Evolutionary conservation across 768 basidiomycete species (phyloP).

Genomic region (Suillus subaureus): DNA sequence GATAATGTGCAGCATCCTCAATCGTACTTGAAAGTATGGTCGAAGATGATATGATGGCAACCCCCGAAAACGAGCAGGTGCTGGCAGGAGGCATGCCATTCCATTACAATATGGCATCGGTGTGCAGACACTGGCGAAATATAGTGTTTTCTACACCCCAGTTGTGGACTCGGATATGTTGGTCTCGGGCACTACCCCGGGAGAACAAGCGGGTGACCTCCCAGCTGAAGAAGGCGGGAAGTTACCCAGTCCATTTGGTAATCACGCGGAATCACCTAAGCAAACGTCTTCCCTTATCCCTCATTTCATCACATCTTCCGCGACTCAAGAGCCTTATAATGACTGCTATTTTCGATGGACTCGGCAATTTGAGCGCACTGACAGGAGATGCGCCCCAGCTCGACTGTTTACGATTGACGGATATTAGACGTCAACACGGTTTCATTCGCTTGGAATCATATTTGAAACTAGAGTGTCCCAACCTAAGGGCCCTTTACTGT

Average conservation of each 20-base stretch:
- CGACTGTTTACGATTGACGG: background rate
- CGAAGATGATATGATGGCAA: background rate
- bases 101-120: background rate
- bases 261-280: too few species aligned
- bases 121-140: background rate
- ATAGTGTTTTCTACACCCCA: background rate
- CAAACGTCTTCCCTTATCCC: background rate
- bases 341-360: too few species aligned
- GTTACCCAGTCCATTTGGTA: background rate
- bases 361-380: background rate
- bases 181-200: too few species aligned
- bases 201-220: background rate
- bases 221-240: background rate
- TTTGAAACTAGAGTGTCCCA: background rate
- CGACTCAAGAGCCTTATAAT: conserved; percentile 1
- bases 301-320: background rate
- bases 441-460: background rate
- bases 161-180: background rate
- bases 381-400: background rate
- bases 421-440: too few species aligned
- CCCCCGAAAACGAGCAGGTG: background rate
- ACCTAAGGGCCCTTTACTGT: background rate
- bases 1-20: background rate
- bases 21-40: background rate
- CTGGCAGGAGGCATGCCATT: background rate